Base-by-base conservation (phyloP, 176 grass and related monocot genomes). In the Cenchrus fungigraminus region DNA sequence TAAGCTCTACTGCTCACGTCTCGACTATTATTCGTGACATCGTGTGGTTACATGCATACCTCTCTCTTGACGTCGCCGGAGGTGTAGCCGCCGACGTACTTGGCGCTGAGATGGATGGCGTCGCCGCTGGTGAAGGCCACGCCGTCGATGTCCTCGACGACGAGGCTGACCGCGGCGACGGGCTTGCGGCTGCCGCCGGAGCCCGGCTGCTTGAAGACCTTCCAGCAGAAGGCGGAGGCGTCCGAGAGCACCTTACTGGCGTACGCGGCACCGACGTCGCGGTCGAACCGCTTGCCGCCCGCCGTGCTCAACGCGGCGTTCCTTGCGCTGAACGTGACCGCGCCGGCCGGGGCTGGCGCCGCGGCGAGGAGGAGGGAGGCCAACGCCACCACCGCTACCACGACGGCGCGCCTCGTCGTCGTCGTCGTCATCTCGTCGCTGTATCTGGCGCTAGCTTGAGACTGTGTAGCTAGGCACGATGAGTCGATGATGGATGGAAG, bases 191-290 rank as follows among this genome's bases (percentile, higher is more conserved):
- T 68, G 6, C 22, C 63, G 19, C 22, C 63, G 19, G 13, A 52
- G 60, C 22, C 25, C 7, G 42, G 53, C 87, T 98, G 84, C 32
- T 79, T 46, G 59, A 98, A 91, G 46, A 73, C 67, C 46, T 45
- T 79, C 89, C 95, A 93, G 75, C 76, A 80, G 87, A 95, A 98
- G 64, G 83, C 0, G 7, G 95, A 93, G 20, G 95, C 79, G 52
- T 68, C 43, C 12, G 80, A 83, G 51, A 95, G 91, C 25, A 95
- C 84, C 61, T 88, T 59, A 55, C 77, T 86, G 55, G 88, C 83
- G 82, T 98, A 98, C 8, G 53, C 73, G 15, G 91, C 8, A 28
- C 95, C 91, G 15, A 90, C 85, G 14, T 64, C 88, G n/a, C 19
- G 49, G 73, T 91, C 46, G 82, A 98, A 98, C n/a, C 87, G 83